Base-by-base conservation (phyloP, 371 early-diverging fungal genomes). In the Mucor indicus region DNA sequence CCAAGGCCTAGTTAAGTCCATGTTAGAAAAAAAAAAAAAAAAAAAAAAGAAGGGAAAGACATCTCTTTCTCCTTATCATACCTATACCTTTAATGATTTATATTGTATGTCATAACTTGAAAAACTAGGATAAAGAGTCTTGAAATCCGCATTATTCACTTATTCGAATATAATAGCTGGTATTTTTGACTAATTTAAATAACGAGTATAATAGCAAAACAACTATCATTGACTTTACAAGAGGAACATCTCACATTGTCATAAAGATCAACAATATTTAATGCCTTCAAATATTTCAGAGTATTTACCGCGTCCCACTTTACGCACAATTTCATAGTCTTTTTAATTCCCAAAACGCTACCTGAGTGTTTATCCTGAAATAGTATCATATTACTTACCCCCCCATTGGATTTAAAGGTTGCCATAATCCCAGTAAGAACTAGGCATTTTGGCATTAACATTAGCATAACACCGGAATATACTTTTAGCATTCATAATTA, bases 291-390 rank as follows among this genome's bases (percentile, higher is more conserved):
- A 99, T 12, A 99, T 99, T 69, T 99, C 99, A 3, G 98, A 98
- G 83, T 99, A 99, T 78, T 99, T 99, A 49, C 99, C 99, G 44
- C 98, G 89, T 29, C 99, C 99, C 32, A 99, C 83, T 75, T 95
- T 96, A 46, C 92, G 85, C 27, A 93, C 80, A 53, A 99, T 96
- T 74, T 95, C 95, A 67, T 99, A 99, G 67, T 93, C 90, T 50
- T 96, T 96, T 72, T 93, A 96, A 38, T 72, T 75, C 39, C 92
- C 91, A 71, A 10, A 19, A n/a, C n/a, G n/a, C n/a, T n/a, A n/a
- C n/a, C n/a, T n/a, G n/a, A n/a, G n/a, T n/a, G n/a, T n/a, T n/a
- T n/a, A n/a, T n/a, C n/a, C n/a, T n/a, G n/a, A n/a, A n/a, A n/a
- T n/a, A n/a, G n/a, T n/a, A n/a, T n/a, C n/a, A n/a, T n/a, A n/a